Evolutionary conservation across 2,329 filamentous ascomycete species (phyloP).

Genomic region (Neofusicoccum sp.): DNA sequence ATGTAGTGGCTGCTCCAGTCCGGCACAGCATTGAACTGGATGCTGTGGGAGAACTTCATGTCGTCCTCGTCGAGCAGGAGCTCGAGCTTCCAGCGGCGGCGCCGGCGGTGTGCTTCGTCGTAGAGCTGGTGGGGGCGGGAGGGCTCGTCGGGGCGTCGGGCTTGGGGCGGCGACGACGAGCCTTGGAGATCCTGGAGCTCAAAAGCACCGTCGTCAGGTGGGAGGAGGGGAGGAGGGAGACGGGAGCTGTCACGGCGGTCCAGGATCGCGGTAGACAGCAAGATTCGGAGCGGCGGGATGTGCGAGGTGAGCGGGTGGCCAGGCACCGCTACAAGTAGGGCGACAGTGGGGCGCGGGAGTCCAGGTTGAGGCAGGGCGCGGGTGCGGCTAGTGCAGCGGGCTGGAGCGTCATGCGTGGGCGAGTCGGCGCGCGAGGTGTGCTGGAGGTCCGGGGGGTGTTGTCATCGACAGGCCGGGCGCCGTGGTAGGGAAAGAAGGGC

Average conservation of each 20-base stretch:
- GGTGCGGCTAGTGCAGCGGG: conserved; percentile 5
- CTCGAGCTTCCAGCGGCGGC: conserved; percentile 62
- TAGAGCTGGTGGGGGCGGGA: not conserved
- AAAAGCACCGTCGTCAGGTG: conserved; percentile 7
- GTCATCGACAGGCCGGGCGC: not conserved
- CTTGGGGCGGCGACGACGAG: not conserved
- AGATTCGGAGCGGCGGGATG: not conserved
- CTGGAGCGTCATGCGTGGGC: conserved; percentile 15
- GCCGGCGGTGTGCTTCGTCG: not conserved
- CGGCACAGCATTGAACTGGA: conserved; percentile 99
- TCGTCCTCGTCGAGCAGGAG: conserved; percentile 75
- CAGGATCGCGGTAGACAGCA: conserved; percentile 19
- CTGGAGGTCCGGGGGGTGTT: not conserved
- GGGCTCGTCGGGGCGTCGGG: not conserved
- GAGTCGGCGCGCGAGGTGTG: not conserved
- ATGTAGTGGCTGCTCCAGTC: conserved; percentile 99
- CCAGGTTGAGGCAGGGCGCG: not conserved
- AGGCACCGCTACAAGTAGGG: conserved; percentile 12
- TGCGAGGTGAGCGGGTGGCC: not conserved
- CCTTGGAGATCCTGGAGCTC: conserved; percentile 17
- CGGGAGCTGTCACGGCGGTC: not conserved
- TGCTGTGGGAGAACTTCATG: conserved; percentile 99
- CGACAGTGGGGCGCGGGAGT: not conserved
- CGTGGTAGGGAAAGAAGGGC: not conserved
- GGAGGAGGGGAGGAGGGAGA: conserved; percentile 10